Evolutionary conservation across 106 monocot genomes (phyloP).

Genomic region (Dioscorea alata): DNA sequence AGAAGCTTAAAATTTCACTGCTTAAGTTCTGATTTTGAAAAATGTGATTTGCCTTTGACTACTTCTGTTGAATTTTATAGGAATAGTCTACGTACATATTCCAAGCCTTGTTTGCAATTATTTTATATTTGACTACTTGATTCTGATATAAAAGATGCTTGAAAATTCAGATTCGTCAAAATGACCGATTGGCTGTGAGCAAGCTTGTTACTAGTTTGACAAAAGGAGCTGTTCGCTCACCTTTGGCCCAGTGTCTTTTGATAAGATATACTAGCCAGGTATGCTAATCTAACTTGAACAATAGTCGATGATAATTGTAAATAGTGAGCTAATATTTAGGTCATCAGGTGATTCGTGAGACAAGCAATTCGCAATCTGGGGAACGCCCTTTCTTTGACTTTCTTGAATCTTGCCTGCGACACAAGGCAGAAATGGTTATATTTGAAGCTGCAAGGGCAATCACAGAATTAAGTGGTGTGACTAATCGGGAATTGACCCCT

Average conservation of each 20-base stretch:
- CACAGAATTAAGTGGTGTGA: conserved; percentile 86
- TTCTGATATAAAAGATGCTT: neutral
- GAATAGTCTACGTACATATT: too few relatives aligned
- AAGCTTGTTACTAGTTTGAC: conserved; percentile 92
- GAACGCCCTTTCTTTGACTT: conserved; percentile 90
- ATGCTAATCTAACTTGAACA: neutral
- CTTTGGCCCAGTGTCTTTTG: conserved; percentile 94
- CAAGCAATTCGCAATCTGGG: conserved; percentile 69
- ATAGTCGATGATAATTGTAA: neutral
- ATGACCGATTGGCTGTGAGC: conserved; percentile 95
- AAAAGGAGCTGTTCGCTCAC: conserved; percentile 85
- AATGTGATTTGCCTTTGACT: too few relatives aligned
- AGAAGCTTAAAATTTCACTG: too few relatives aligned
- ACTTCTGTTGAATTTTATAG: too few relatives aligned
- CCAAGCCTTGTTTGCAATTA: too few relatives aligned
- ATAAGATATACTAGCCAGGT: conserved; percentile 96
- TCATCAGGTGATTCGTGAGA: conserved; percentile 76
- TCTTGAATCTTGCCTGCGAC: conserved; percentile 88
- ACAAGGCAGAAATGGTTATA: conserved; percentile 98
- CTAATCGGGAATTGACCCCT: conserved; percentile 85
- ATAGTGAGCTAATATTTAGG: conserved; percentile 1
- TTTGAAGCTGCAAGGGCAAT: conserved; percentile 98
- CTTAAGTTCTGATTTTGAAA: too few relatives aligned
- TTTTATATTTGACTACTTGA: too few relatives aligned
- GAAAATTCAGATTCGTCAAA: conserved; percentile 76